Evolutionary conservation across 495 filamentous ascomycete genomes (phyloP).

Genomic region (Trichoderma asperelloides): DNA sequence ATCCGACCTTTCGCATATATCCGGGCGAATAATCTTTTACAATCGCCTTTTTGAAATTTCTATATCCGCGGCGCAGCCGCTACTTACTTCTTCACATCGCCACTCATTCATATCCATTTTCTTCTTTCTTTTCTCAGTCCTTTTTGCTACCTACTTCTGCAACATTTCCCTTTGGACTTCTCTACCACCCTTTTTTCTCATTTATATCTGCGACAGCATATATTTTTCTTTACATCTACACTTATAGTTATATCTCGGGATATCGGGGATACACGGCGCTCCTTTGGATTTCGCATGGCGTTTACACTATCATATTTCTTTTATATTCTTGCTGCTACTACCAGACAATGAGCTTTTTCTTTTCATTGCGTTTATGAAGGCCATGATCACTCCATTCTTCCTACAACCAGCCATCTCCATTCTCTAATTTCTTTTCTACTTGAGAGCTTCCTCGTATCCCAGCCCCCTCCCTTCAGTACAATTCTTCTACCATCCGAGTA

Average conservation of each 20-base stretch:
- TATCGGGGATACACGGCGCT: conserved; percentile 11
- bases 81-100: conserved; percentile 15
- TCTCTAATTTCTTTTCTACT: neutral
- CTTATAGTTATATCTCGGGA: conserved; percentile 5
- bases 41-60: neutral
- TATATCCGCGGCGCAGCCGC: neutral
- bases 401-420: neutral
- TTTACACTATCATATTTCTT: neutral
- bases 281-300: neutral
- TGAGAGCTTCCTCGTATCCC: neutral
- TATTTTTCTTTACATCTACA: neutral
- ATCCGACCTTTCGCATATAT: neutral
- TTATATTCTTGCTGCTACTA: neutral
- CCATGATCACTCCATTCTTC: conserved; percentile 5
- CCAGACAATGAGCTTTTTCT: conserved; percentile 1
- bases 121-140: conserved; percentile 10
- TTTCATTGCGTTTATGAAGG: neutral
- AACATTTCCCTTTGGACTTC: conserved; percentile 19
- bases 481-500: neutral
- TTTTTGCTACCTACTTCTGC: conserved; percentile 6
- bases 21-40: neutral
- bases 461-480: neutral
- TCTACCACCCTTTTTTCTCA: conserved; percentile 7
- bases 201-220: conserved; percentile 2
- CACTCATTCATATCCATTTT: conserved; percentile 16